Evolutionary conservation across 345 rosid species (phyloP), one percentile per base, ranked within the genome.

Genomic region (Theobroma cacao): DNA sequence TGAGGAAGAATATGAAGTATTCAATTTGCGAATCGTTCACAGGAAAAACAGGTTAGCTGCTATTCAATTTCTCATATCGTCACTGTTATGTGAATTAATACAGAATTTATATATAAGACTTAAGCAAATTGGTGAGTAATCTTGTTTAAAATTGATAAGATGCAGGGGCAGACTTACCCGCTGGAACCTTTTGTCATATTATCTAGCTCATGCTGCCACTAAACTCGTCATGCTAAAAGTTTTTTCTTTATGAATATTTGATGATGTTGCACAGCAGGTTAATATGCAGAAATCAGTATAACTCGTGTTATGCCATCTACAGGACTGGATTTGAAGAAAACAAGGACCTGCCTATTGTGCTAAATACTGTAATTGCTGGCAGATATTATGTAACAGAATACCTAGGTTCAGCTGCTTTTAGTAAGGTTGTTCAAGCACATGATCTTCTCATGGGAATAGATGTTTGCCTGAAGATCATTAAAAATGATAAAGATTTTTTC

Each of bases 321-420:
- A 95, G 97, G 94, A 96, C 99, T 59, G 99, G 99, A 64, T 96
- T 94, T 22, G 99, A 96, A 90, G 98, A 85, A 78, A 88, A 85
- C 80, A 96, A 90, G 85, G 98, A 96, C 78, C 81, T 96, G 47
- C 97, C 93, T 2, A 86, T 96, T 18, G 87, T 89, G 63, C 77
- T 94, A 53, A 90, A 96, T 82, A 78, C 91, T 1, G 88, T 91
- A 76, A 81, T 94, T 62, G 98, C 91, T 7, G 97, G 98, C 78
- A 90, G 98, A 87, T 96, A 96, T 77, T 90, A 91, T 14, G 74
- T 70, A 30, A 70, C 92, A 0, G 98, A 94, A 79, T 94, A 94
- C 86, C 82, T 96, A 11, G 99, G 98, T 41, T 96, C 98, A 0
- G 98, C 99, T 65, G 98, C 99, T 69, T 96, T 92, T 81, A 94